Evolutionary conservation across 306 rosid species (phyloP).

Genomic region (Clitoria ternatea): DNA sequence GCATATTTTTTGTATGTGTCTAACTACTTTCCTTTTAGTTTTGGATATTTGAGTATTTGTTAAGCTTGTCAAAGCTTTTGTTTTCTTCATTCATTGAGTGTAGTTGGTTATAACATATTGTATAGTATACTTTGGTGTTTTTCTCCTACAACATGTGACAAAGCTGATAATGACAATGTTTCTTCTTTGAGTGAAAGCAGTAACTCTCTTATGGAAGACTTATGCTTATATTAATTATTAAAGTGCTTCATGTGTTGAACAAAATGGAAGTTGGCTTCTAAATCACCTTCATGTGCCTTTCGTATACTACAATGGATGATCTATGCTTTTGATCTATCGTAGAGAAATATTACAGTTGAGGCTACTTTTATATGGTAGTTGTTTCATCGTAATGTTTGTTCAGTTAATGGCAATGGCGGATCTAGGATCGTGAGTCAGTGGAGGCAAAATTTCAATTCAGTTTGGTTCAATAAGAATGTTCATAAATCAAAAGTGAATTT

Average conservation of each 20-base stretch:
- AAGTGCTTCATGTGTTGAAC: background rate
- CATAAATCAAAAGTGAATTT: too few relatives aligned
- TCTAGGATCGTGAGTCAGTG: too few relatives aligned
- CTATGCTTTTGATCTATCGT: background rate
- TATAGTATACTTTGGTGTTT: background rate
- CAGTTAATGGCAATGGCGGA: too few relatives aligned
- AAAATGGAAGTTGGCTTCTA: background rate
- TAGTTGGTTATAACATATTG: background rate
- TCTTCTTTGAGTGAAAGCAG: background rate
- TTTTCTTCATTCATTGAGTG: background rate
- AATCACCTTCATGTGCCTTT: background rate
- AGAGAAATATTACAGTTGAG: background rate
- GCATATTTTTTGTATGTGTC: background rate
- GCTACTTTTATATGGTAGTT: background rate
- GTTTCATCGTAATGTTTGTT: background rate
- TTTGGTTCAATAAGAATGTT: too few relatives aligned
- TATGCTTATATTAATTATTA: background rate
- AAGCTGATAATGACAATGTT: background rate
- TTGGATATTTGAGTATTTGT: background rate
- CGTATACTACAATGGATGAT: background rate
- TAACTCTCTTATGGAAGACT: background rate
- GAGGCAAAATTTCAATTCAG: too few relatives aligned
- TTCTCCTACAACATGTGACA: background rate
- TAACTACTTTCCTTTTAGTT: conserved; percentile 4
- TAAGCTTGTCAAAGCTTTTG: background rate